Conservation (phyloP, 192 early-diverging fungal species). For the Linnemannia zychae region DNA sequence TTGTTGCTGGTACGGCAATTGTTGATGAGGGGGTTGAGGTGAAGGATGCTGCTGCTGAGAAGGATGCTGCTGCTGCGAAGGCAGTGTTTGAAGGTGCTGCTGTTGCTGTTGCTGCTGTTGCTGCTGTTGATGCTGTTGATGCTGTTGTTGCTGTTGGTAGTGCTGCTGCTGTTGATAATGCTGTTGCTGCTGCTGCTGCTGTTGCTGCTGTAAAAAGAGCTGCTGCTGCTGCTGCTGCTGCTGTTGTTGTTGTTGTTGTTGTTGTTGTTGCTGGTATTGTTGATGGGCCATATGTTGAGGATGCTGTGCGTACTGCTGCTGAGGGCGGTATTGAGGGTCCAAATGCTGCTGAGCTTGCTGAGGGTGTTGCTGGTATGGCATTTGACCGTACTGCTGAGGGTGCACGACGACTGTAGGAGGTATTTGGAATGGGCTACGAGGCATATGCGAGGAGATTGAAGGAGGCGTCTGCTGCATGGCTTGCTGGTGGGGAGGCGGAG, state of each 20-base stretch:
- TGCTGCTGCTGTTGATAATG: conserved; percentile 33
- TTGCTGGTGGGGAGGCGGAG: conserved; percentile 29
- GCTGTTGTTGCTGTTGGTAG: conserved; percentile 20
- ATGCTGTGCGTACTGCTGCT: conserved; percentile 27
- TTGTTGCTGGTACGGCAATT: conserved; percentile 28
- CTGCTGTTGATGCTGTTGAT: conserved; percentile 10
- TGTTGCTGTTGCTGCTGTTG: conserved; percentile 16
- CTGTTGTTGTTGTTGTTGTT: conserved; percentile 21
- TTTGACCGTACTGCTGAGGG: conserved; percentile 37
- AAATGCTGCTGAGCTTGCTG: conserved; percentile 28
- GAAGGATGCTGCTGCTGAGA: conserved; percentile 27
- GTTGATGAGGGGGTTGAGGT: conserved; percentile 39
- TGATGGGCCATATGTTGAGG: conserved; percentile 30
- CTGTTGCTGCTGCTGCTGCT: conserved; percentile 26
- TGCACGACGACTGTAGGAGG: conserved; percentile 46
- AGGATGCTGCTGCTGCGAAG: conserved; percentile 21
- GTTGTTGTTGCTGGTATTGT: conserved; percentile 24
- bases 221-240: conserved; percentile 20
- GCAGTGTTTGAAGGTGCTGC: conserved; percentile 8
- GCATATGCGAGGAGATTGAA: conserved; percentile 37
- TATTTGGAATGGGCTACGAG: conserved; percentile 50
- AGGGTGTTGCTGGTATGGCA: conserved; percentile 26
- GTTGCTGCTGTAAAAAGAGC: conserved; percentile 19
- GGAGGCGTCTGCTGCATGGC: conserved; percentile 45
- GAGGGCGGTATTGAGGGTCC: conserved; percentile 39